Evolutionary conservation across 2,329 filamentous ascomycete genomes (phyloP).

Genomic region (Microthyrium microscopicum): DNA sequence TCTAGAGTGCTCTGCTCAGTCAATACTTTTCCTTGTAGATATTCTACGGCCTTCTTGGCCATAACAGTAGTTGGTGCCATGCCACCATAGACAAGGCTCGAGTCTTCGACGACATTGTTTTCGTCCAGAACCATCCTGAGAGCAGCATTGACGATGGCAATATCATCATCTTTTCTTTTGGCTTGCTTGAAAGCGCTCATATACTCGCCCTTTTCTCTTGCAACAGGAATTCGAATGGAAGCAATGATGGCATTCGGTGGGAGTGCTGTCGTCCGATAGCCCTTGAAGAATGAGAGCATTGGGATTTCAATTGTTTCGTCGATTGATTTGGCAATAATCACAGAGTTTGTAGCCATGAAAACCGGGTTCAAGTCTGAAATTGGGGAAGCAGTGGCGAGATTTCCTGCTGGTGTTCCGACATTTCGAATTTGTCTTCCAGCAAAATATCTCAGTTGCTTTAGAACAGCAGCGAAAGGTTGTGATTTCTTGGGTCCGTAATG

Average conservation of each 20-base stretch:
- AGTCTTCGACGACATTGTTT: slow-evolving; percentile 52
- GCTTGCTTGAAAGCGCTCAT: slow-evolving; percentile 89
- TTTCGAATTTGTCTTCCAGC: slow-evolving; percentile 92
- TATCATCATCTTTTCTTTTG: slow-evolving; percentile 95
- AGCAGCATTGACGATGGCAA: slow-evolving; percentile 88
- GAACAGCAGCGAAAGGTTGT: slow-evolving; percentile 77
- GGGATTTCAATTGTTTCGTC: slow-evolving; percentile 66
- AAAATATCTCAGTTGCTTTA: slow-evolving; percentile 90
- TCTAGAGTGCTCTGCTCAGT: slow-evolving; percentile 72
- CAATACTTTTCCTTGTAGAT: slow-evolving; percentile 60
- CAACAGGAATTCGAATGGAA: slow-evolving; percentile 68
- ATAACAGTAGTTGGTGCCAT: slow-evolving; percentile 88
- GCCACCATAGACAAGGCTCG: slow-evolving; percentile 77
- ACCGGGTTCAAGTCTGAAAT: slow-evolving; percentile 95
- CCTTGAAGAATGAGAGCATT: slow-evolving; percentile 83
- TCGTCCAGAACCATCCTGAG: slow-evolving; percentile 57
- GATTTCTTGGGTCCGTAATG: slow-evolving; percentile 56
- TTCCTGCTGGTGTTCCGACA: slow-evolving; percentile 91
- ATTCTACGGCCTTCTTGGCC: slow-evolving; percentile 61
- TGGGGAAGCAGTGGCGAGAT: slow-evolving; percentile 82
- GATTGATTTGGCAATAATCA: slow-evolving; percentile 63
- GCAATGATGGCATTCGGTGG: slow-evolving; percentile 70
- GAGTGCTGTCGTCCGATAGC: slow-evolving; percentile 73
- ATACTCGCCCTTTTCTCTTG: slow-evolving; percentile 59
- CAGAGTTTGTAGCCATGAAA: slow-evolving; percentile 71